A percentile compares a stretch with the other conserved stretches of the same genome.
phyloP scores from a whole-genome alignment of 1,284 basidiomycete genomes.

The Ustilago shanxiensis region DNA sequence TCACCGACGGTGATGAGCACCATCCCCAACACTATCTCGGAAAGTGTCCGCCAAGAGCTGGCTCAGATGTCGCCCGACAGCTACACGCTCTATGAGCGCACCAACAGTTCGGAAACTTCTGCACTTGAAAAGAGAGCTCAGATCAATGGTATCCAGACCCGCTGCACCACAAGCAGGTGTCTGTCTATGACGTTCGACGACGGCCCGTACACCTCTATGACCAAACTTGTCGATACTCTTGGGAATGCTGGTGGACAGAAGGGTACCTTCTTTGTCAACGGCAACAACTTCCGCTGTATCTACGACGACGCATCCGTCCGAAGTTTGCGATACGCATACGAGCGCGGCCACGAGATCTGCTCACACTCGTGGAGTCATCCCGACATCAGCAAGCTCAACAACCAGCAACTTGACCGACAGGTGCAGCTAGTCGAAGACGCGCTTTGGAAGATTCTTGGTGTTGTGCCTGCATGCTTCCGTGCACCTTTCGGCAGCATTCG shows the following conservation, averaged over 20 bases:
- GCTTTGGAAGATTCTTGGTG: slow-evolving; percentile 61
- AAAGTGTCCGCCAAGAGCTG: slow-evolving; percentile 37
- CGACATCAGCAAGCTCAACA: slow-evolving; percentile 39
- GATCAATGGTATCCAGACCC: slow-evolving; percentile 32
- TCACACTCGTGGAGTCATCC: slow-evolving; percentile 59
- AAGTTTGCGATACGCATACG: slow-evolving; percentile 40
- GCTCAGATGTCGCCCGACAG: not conserved
- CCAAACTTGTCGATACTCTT: slow-evolving; percentile 46
- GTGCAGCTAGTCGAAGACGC: slow-evolving; percentile 60
- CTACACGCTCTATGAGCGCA: slow-evolving; percentile 33
- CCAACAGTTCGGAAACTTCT: not conserved
- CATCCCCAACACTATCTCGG: slow-evolving; percentile 43
- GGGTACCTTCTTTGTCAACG: slow-evolving; percentile 64
- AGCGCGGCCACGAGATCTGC: slow-evolving; percentile 56
- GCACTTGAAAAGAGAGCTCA: slow-evolving; percentile 25
- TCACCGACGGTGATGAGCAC: slow-evolving; percentile 35
- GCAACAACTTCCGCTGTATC: slow-evolving; percentile 61
- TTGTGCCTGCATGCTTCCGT: slow-evolving; percentile 57
- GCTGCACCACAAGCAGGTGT: slow-evolving; percentile 37
- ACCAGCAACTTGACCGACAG: slow-evolving; percentile 52
- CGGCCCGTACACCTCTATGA: slow-evolving; percentile 51
- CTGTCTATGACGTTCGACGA: slow-evolving; percentile 62
- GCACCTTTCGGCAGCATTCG: slow-evolving; percentile 57
- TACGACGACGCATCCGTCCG: slow-evolving; percentile 37
- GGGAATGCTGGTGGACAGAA: slow-evolving; percentile 38